Evolutionary conservation across 768 basidiomycete species (phyloP).

Genomic region (Nevesoporus exiguus): DNA sequence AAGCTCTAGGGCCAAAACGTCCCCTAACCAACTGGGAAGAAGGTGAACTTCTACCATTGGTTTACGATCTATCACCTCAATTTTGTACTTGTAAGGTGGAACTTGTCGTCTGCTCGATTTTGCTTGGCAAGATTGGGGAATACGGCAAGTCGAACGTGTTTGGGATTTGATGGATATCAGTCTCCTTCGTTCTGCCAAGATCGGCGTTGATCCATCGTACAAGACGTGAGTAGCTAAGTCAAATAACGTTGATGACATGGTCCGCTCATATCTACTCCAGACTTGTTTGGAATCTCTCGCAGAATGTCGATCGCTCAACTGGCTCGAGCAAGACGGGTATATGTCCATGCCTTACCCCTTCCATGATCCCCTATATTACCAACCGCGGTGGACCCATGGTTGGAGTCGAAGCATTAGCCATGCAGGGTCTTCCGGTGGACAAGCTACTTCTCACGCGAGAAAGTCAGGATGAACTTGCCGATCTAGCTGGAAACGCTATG

Average conservation of each 20-base stretch:
- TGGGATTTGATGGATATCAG: constrained; percentile 95
- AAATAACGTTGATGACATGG: background rate
- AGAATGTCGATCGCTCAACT: constrained; percentile 92
- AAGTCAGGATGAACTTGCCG: constrained; percentile 89
- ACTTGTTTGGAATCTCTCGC: constrained; percentile 92
- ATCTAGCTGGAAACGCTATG: constrained; percentile 97
- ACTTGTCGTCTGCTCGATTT: constrained; percentile 84
- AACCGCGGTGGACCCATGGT: constrained; percentile 96
- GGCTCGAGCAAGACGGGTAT: constrained; percentile 80
- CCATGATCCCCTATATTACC: constrained; percentile 96
- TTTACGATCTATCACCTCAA: background rate
- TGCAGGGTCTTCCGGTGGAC: constrained; percentile 93
- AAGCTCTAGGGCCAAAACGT: constrained; percentile 74
- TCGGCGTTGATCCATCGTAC: constrained; percentile 80
- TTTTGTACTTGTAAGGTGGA: constrained; percentile 47
- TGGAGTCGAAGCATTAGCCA: constrained; percentile 85
- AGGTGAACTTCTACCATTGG: constrained; percentile 42
- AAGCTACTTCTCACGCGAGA: constrained; percentile 90
- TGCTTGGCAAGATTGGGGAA: constrained; percentile 92
- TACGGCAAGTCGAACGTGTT: constrained; percentile 90
- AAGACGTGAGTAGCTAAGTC: constrained; percentile 65
- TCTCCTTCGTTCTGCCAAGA: constrained; percentile 73
- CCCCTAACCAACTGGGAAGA: constrained; percentile 94
- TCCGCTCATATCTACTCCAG: constrained; percentile 36
- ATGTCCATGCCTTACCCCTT: constrained; percentile 89